Evolutionary conservation across 2,329 filamentous ascomycete species (phyloP).

Genomic region (Acrocalymma vagum): DNA sequence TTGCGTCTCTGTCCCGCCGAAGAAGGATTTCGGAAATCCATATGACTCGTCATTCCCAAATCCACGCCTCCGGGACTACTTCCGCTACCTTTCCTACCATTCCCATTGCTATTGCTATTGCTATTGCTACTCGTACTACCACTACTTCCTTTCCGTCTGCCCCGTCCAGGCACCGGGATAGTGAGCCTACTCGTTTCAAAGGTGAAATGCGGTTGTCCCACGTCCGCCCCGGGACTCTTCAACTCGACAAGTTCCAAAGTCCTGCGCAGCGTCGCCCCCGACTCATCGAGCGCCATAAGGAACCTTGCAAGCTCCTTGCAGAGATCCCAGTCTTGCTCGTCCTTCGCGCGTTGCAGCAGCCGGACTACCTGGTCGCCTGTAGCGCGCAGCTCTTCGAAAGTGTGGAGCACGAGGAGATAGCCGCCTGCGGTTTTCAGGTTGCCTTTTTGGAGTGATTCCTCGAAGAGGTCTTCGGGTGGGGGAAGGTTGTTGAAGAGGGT

Average conservation of each 20-base stretch:
- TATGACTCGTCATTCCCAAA: no score
- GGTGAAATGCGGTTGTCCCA: conserved; percentile 38
- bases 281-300: conserved; percentile 88
- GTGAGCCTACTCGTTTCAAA: conserved; percentile 38
- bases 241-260: conserved; percentile 66
- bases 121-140: conserved; percentile 9
- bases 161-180: conserved; percentile 33
- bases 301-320: conserved; percentile 97
- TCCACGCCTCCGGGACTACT: conserved; percentile 8
- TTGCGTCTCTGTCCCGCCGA: no score
- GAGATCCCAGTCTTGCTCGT: conserved; percentile 90
- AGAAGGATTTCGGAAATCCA: no score
- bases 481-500: conserved; percentile 93
- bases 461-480: conserved; percentile 89
- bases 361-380: conserved; percentile 82
- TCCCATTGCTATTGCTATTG: conserved; percentile 13
- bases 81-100: conserved; percentile 1
- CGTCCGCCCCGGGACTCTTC: conserved; percentile 37
- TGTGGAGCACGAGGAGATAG: conserved; percentile 94
- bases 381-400: conserved; percentile 67
- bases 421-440: conserved; percentile 94
- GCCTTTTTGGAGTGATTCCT: conserved; percentile 85
- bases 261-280: conserved; percentile 78
- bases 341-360: conserved; percentile 80
- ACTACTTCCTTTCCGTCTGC: conserved; percentile 22